Evolutionary conservation across 169 alveolate genomes (phyloP).

Genomic region (Cryptosporidium andersoni): DNA sequence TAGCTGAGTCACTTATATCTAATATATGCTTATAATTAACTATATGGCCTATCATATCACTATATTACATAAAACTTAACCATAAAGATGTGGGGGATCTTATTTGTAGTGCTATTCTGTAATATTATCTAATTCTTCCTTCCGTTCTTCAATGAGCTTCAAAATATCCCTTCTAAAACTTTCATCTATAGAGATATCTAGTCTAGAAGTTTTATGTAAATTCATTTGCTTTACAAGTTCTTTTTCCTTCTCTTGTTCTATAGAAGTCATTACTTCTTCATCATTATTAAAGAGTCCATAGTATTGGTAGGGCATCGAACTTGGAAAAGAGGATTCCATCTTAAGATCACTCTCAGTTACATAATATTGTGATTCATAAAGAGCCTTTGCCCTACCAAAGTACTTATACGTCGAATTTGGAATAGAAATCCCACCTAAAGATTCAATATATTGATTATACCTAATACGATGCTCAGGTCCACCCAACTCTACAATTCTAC

Average conservation of each 20-base stretch:
- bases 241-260: slow-evolving; percentile 7
- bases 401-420: slow-evolving; percentile 56
- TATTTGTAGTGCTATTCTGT: no score
- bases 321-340: background rate
- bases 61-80: no score
- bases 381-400: slow-evolving; percentile 30
- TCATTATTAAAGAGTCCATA: slow-evolving; percentile 2
- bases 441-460: slow-evolving; percentile 47
- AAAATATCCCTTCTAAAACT: no score
- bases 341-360: background rate
- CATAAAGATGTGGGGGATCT: no score
- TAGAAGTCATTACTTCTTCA: slow-evolving; percentile 1
- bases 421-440: slow-evolving; percentile 54
- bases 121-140: no score
- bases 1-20: no score
- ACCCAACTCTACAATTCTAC: slow-evolving; percentile 86
- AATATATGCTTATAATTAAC: no score
- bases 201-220: background rate
- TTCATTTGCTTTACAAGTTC: slow-evolving; percentile 13
- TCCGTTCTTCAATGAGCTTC: no score
- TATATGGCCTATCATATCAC: no score
- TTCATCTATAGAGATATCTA: no score
- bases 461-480: slow-evolving; percentile 84
- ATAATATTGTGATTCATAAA: slow-evolving; percentile 4
- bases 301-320: background rate